phyloP scores from a whole-genome alignment of 164 flowering plant species.

The Tetrastigma voinierianum region DNA sequence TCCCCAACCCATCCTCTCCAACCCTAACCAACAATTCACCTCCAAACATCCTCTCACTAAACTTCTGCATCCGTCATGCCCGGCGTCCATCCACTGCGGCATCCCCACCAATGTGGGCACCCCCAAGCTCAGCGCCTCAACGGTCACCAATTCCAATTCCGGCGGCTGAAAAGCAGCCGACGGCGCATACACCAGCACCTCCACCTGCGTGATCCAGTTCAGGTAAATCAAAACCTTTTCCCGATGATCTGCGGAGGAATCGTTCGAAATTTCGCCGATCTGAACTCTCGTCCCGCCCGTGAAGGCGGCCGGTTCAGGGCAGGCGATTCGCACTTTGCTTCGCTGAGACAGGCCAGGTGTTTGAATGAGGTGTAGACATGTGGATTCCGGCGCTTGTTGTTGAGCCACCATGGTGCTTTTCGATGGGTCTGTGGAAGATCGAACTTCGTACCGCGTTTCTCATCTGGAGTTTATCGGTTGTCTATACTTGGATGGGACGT shows the following conservation, averaged over 20 bases:
- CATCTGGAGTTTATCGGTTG: slow-evolving; percentile 8
- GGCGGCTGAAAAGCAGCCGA: slow-evolving; percentile 31
- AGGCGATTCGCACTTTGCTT: slow-evolving; percentile 20
- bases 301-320: slow-evolving; percentile 5
- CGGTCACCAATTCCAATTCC: slow-evolving; percentile 34
- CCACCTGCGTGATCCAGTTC: slow-evolving; percentile 23
- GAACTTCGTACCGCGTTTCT: slow-evolving; percentile 22
- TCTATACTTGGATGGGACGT: slow-evolving; percentile 29
- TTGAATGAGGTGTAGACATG: slow-evolving; percentile 34
- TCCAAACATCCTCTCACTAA: slow-evolving; percentile 30
- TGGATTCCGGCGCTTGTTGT: slow-evolving; percentile 12
- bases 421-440: slow-evolving; percentile 1
- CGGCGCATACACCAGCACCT: slow-evolving; percentile 20
- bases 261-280: slow-evolving; percentile 16
- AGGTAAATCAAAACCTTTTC: slow-evolving; percentile 18
- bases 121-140: slow-evolving; percentile 36
- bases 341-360: slow-evolving; percentile 18
- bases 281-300: slow-evolving; percentile 24
- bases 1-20: slow-evolving; percentile 24
- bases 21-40: slow-evolving; percentile 27
- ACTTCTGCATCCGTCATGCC: slow-evolving; percentile 25
- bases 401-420: slow-evolving; percentile 23
- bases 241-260: not conserved
- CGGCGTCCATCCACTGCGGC: slow-evolving; percentile 48
- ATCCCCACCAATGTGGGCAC: slow-evolving; percentile 35